Evolutionary conservation across 1,139 yeast genomes (phyloP).

Genomic region (Suhomyces kunorum): DNA sequence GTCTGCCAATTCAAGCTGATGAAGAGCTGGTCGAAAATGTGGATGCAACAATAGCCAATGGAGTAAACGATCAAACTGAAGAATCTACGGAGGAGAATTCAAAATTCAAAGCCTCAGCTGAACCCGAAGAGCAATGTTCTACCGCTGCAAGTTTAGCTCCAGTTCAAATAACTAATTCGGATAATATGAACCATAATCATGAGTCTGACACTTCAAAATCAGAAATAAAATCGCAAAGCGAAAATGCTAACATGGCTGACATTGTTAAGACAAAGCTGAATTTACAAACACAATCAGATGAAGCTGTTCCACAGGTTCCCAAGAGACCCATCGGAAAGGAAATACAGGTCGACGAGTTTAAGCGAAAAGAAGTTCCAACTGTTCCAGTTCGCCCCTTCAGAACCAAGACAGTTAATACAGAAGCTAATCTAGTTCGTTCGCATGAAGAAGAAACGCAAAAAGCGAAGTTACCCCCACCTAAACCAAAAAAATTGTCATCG

Average conservation of each 20-base stretch:
- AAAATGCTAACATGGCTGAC: neutral
- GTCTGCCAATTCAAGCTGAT: no score
- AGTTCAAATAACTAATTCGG: no score
- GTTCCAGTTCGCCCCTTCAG: conserved; percentile 14
- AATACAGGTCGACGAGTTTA: neutral
- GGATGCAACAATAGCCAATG: neutral
- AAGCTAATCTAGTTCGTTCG: neutral
- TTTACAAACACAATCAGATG: neutral
- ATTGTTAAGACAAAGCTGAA: neutral
- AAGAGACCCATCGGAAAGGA: conserved; percentile 15
- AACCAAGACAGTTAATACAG: conserved; percentile 1
- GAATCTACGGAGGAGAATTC: neutral
- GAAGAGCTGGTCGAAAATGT: no score
- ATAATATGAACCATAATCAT: no score
- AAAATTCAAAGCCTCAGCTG: no score
- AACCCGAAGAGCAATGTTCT: no score
- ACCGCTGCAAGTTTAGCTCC: no score
- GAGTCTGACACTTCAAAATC: neutral
- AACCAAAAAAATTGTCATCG: conserved; percentile 74
- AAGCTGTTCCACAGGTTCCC: conserved; percentile 15
- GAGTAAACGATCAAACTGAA: neutral
- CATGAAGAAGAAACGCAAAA: conserved; percentile 5
- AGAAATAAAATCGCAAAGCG: neutral
- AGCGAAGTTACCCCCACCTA: conserved; percentile 59
- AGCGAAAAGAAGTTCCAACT: neutral